Percentiles rank a stretch among this genome's conserved stretches.
Evolutionary conservation across 2,329 filamentous ascomycete genomes (phyloP).

Genomic region (Xylaria arbuscula): DNA sequence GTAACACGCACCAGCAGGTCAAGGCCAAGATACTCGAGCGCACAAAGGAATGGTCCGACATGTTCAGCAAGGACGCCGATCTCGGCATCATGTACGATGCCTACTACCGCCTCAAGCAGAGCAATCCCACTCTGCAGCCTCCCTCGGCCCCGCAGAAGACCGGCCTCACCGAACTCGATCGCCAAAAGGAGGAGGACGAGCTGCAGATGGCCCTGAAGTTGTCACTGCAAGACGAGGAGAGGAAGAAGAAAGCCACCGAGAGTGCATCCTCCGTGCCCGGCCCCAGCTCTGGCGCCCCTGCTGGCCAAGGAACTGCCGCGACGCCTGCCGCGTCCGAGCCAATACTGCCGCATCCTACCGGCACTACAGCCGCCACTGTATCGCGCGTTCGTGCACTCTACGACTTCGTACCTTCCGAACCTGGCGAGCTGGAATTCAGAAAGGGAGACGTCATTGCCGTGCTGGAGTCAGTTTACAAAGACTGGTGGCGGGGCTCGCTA

Average conservation of each 20-base stretch:
- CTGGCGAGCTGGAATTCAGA: slow-evolving; percentile 93
- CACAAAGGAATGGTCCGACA: slow-evolving; percentile 95
- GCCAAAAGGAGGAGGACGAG: slow-evolving; percentile 96
- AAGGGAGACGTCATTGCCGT: slow-evolving; percentile 98
- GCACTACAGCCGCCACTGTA: slow-evolving; percentile 95
- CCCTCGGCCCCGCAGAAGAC: slow-evolving; percentile 95
- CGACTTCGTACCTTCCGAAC: slow-evolving; percentile 93
- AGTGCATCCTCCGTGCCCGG: slow-evolving; percentile 47
- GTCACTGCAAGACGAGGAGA: slow-evolving; percentile 87
- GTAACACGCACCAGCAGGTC: slow-evolving; percentile 95
- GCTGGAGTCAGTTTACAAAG: slow-evolving; percentile 96
- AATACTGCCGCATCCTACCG: slow-evolving; percentile 73
- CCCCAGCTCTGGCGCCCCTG: slow-evolving; percentile 46
- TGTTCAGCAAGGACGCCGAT: slow-evolving; percentile 90
- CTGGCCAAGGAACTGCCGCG: slow-evolving; percentile 40
- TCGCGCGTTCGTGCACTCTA: slow-evolving; percentile 93
- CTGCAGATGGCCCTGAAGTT: slow-evolving; percentile 94
- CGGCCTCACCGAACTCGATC: slow-evolving; percentile 87
- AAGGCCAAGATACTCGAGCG: slow-evolving; percentile 97
- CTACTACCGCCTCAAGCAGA: slow-evolving; percentile 84
- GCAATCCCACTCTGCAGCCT: slow-evolving; percentile 88
- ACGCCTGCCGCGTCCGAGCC: slow-evolving; percentile 55
- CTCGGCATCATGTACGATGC: slow-evolving; percentile 98
- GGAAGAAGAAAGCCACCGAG: slow-evolving; percentile 64
- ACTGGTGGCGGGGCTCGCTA: slow-evolving; percentile 98